phyloP scores from a whole-genome alignment of 1,284 basidiomycete genomes.

The Omphalotus olearius region DNA sequence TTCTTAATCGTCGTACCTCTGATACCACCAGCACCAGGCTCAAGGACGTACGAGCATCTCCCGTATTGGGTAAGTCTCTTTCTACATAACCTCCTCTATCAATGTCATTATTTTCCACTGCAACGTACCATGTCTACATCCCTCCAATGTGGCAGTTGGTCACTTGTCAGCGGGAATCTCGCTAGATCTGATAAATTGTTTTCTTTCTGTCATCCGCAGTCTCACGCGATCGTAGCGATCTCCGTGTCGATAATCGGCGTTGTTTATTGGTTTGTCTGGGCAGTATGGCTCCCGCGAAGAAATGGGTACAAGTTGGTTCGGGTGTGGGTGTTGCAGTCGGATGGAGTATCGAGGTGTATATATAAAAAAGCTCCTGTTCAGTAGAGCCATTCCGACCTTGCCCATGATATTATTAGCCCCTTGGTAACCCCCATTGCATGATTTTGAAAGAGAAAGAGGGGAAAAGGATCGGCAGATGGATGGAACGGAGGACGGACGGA shows the following conservation, averaged over 20 bases:
- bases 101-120: too few species aligned
- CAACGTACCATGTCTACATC: not conserved
- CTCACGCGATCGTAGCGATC: slow-evolving; percentile 49
- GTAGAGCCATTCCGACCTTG: too few species aligned
- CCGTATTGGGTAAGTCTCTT: slow-evolving; percentile 58
- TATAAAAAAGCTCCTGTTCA: slow-evolving; percentile 28
- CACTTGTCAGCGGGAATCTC: too few species aligned
- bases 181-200: too few species aligned
- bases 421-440: too few species aligned
- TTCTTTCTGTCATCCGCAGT: slow-evolving; percentile 28
- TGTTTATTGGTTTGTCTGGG: slow-evolving; percentile 57
- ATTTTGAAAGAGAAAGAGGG: too few species aligned
- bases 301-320: slow-evolving; percentile 48
- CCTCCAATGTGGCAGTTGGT: too few species aligned
- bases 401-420: too few species aligned
- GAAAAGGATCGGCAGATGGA: too few species aligned
- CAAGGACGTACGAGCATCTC: slow-evolving; percentile 48
- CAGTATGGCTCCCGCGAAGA: slow-evolving; percentile 47
- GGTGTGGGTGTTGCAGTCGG: slow-evolving; percentile 46
- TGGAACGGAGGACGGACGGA: too few species aligned
- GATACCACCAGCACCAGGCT: slow-evolving; percentile 49
- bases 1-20: slow-evolving; percentile 57
- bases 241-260: slow-evolving; percentile 48
- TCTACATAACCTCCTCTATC: not conserved
- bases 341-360: slow-evolving; percentile 43